Conservation (phyloP, 2,329 filamentous ascomycete species). For the Penicillium fuscoglaucum region DNA sequence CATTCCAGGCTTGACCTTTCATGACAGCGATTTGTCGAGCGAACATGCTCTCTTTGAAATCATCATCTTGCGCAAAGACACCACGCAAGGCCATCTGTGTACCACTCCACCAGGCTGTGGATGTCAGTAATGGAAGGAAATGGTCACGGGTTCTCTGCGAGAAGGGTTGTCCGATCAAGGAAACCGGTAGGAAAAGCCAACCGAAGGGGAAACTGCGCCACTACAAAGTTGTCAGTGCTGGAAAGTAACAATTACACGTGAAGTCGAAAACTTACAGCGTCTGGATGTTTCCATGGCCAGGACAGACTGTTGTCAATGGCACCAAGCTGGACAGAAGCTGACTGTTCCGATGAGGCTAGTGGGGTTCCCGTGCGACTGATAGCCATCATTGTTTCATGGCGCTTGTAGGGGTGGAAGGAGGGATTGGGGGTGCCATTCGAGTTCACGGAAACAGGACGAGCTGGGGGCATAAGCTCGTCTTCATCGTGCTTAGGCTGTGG, state of each 20-base stretch:
- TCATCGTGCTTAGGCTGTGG: slow-evolving; percentile 47
- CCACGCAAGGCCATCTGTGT: slow-evolving; percentile 82
- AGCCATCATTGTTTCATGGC: slow-evolving; percentile 82
- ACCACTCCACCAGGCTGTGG: slow-evolving; percentile 94
- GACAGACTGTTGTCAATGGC: slow-evolving; percentile 98
- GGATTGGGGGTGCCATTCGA: slow-evolving; percentile 34
- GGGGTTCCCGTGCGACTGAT: slow-evolving; percentile 59
- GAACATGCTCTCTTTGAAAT: slow-evolving; percentile 99
- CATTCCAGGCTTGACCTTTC: slow-evolving; percentile 99
- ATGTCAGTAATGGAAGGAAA: slow-evolving; percentile 93
- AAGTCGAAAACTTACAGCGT: slow-evolving; percentile 61
- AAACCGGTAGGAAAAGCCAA: slow-evolving; percentile 96
- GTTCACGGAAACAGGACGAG: slow-evolving; percentile 62
- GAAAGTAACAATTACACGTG: slow-evolving; percentile 27
- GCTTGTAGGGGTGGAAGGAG: slow-evolving; percentile 66
- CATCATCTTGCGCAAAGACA: slow-evolving; percentile 86
- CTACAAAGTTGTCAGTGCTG: slow-evolving; percentile 38
- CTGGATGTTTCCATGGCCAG: slow-evolving; percentile 98
- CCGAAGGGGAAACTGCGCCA: slow-evolving; percentile 93
- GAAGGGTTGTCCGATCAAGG: slow-evolving; percentile 92
- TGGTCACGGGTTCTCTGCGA: slow-evolving; percentile 91
- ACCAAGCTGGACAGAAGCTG: slow-evolving; percentile 71
- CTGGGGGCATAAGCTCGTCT: slow-evolving; percentile 49
- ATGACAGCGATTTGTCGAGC: slow-evolving; percentile 97
- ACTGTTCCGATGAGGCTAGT: slow-evolving; percentile 44